Evolutionary conservation across 2,329 filamentous ascomycete species (phyloP).

Genomic region (Fusarium citri): DNA sequence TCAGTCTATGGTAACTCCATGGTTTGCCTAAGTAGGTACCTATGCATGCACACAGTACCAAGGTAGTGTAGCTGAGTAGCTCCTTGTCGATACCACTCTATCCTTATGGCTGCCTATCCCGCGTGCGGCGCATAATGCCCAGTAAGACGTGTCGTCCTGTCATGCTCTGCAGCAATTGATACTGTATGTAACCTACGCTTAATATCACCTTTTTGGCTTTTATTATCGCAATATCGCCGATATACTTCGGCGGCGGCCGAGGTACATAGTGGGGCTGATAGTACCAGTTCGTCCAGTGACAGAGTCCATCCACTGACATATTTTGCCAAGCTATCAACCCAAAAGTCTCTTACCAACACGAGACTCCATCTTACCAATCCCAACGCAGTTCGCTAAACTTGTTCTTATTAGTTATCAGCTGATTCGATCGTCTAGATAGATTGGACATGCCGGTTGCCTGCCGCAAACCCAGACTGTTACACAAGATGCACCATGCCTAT

Average conservation of each 20-base stretch:
- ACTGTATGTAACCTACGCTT: conserved; percentile 6
- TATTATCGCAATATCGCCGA: conserved; percentile 11
- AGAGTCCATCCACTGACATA: conserved; percentile 7
- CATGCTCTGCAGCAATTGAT: conserved; percentile 3
- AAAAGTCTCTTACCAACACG: conserved; percentile 25
- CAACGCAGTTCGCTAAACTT: neutral
- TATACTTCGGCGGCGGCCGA: conserved; percentile 30
- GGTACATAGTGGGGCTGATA: conserved; percentile 1
- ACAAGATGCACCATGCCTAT: neutral
- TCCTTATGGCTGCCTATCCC: conserved; percentile 16
- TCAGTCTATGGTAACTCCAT: conserved; percentile 5
- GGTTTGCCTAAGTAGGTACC: neutral
- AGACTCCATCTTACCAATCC: conserved; percentile 19
- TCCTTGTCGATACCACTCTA: conserved; percentile 23
- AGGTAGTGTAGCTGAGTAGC: conserved; percentile 1
- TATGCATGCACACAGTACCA: conserved; percentile 21
- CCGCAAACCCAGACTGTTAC: neutral
- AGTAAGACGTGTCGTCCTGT: neutral
- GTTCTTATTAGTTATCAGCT: neutral
- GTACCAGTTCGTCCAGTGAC: conserved; percentile 15
- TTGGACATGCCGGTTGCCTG: neutral
- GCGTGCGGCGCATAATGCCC: conserved; percentile 19
- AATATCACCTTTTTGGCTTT: conserved; percentile 7
- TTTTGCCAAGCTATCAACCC: conserved; percentile 27
- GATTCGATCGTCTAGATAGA: neutral